Base-by-base conservation (phyloP, 148 eudicot species). In the Rhododendron simsii region DNA sequence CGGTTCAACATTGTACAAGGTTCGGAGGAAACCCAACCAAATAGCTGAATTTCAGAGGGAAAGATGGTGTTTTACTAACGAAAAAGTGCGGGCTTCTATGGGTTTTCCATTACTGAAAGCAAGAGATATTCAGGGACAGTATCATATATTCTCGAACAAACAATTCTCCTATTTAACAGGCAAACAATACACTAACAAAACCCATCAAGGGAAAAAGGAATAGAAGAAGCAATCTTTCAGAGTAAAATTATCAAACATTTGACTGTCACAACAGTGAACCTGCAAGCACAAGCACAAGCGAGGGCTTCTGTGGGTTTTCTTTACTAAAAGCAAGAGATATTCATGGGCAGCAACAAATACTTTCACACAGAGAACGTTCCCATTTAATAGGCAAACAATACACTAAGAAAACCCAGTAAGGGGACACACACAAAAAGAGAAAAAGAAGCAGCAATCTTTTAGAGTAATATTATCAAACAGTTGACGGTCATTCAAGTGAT, bases 391-490 rank as follows among this genome's bases (percentile, higher is more conserved):
- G 63, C 21, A 53, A 53, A 80, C 83, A 81, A 18, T 35, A 55
- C 2, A 37, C 23, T 10, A 50, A 44, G 75, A 69, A 69, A 69
- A 4, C 37, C 37, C 39, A 69, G 75, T 12, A 13, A 69, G 75
- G 30, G 3, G 30, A 16, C 21, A 55, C 61, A 18, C 61, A 18
- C 20, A 18, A 16, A 55, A 55, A 23, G 11, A 2, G 28, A 45
- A 30, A 23, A 14, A 7, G 20, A 83, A 45, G 14, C 20, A 10
- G 9, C 23, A 82, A 28, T 39, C 61, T 76, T 21, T 81, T 21
- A 78, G 84, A 80, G 85, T 67, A 84, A 85, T 87, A 79, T 84
- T 41, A 83, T 89, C 93, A 84, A 90, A 92, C 92, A 90, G 2
- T 12, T 86, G 86, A 35, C 77, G 28, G 61, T n/a, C 88, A 86